phyloP scores from a whole-genome alignment of 169 alveolate genomes.

The Toxoplasma gondii region DNA sequence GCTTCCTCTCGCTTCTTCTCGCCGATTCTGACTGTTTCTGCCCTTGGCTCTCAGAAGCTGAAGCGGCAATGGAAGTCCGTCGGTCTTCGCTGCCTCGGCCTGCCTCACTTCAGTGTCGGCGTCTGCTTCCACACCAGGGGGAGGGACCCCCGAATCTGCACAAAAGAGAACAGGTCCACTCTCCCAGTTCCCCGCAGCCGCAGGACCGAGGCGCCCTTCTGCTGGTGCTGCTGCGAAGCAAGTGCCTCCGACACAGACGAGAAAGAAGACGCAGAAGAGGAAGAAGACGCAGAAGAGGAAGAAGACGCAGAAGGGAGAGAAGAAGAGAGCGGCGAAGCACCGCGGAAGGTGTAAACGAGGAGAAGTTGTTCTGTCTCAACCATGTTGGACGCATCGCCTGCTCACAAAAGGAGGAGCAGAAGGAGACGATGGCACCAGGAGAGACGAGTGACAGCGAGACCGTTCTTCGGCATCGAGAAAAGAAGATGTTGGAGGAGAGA shows the following conservation, averaged over 20 bases:
- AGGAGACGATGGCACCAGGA: neutral
- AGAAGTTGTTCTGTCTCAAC: conserved; percentile 92
- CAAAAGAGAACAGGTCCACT: conserved; percentile 79
- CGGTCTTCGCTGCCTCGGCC: neutral
- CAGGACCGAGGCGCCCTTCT: neutral
- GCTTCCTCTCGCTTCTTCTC: neutral
- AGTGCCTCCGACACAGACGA: neutral
- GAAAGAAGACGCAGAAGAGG: too few relatives aligned
- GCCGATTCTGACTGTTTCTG: neutral
- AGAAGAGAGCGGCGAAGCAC: conserved; percentile 1
- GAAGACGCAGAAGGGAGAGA: conserved; percentile 19
- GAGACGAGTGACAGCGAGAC: neutral
- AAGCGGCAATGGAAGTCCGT: neutral
- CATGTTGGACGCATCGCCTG: conserved; percentile 80
- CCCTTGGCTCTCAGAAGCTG: neutral
- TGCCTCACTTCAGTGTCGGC: conserved; percentile 83
- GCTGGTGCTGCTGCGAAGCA: neutral
- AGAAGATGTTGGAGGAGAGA: neutral
- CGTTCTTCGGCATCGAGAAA: neutral
- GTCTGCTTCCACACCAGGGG: conserved; percentile 90
- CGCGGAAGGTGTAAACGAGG: conserved; percentile 29
- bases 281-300: too few relatives aligned
- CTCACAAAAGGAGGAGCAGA: neutral
- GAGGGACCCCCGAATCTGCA: conserved; percentile 91
- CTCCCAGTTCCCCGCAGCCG: conserved; percentile 40